Evolutionary conservation across 768 basidiomycete species (phyloP).

Genomic region (Lactarius vividus): DNA sequence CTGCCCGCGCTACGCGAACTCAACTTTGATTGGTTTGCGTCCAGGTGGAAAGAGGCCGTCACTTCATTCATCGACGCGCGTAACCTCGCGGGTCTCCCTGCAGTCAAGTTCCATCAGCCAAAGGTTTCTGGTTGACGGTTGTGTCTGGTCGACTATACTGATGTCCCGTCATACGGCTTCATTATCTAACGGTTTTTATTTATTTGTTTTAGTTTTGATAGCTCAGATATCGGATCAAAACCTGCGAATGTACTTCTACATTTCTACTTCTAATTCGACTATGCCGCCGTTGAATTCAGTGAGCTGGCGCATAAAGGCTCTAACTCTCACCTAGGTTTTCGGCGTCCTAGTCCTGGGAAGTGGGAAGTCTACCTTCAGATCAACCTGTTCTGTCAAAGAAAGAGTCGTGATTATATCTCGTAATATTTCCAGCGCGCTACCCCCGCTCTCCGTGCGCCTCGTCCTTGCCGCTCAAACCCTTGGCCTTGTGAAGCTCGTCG

Average conservation of each 20-base stretch:
- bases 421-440: too few species aligned
- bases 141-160: background rate
- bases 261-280: background rate
- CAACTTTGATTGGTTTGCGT: conserved; percentile 10
- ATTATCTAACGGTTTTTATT: background rate
- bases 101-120: conserved; percentile 1
- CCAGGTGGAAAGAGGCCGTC: conserved; percentile 5
- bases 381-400: too few species aligned
- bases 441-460: too few species aligned
- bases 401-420: too few species aligned
- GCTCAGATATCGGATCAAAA: too few species aligned
- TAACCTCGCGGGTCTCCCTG: background rate
- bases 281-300: too few species aligned
- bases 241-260: background rate
- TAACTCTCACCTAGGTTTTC: background rate
- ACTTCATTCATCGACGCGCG: background rate
- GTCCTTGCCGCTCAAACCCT: too few species aligned
- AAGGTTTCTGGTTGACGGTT: background rate
- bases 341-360: too few species aligned
- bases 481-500: too few species aligned
- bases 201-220: background rate
- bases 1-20: conserved; percentile 12
- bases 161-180: background rate
- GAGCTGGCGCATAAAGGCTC: background rate
- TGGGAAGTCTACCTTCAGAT: too few species aligned